These are phyloP conservation scores for Pseudotsuga menziesii DNA, from an alignment of 75 land plant genomes.

Conservation along the genomic window DNA sequence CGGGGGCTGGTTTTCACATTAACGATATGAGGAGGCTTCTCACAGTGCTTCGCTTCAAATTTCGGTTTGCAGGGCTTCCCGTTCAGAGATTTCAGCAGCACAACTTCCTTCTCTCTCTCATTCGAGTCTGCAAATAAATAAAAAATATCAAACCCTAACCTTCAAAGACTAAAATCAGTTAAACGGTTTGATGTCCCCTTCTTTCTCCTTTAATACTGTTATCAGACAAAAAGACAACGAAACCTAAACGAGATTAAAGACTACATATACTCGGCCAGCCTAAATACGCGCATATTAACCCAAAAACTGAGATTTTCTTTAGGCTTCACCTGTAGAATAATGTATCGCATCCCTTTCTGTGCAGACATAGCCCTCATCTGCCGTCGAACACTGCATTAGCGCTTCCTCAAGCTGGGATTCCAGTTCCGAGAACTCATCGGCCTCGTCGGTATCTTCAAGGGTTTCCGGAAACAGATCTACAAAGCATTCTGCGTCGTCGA, in stretches of 20 bases:
- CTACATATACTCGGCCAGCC: too few relatives aligned
- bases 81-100: not conserved
- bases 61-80: not conserved
- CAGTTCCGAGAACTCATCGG: slow-evolving; percentile 26
- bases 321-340: not conserved
- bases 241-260: not conserved
- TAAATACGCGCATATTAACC: not conserved
- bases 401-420: slow-evolving; percentile 13
- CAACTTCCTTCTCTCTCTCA: slow-evolving; percentile 13
- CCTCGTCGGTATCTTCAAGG: slow-evolving; percentile 20
- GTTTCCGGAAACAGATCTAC: slow-evolving; percentile 25
- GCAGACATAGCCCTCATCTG: slow-evolving; percentile 1
- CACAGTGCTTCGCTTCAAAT: slow-evolving; percentile 18
- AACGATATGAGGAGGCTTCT: slow-evolving; percentile 51
- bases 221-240: too few relatives aligned
- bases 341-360: not conserved
- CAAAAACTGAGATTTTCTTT: not conserved
- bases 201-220: too few relatives aligned
- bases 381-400: slow-evolving; percentile 7
- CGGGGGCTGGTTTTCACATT: slow-evolving; percentile 46
- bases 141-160: too few relatives aligned
- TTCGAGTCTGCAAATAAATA: not conserved
- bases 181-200: too few relatives aligned
- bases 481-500: slow-evolving; percentile 14
- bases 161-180: too few relatives aligned